Base-by-base conservation (phyloP, 2,329 filamentous ascomycete genomes). In the Penicillium janthinellum region DNA sequence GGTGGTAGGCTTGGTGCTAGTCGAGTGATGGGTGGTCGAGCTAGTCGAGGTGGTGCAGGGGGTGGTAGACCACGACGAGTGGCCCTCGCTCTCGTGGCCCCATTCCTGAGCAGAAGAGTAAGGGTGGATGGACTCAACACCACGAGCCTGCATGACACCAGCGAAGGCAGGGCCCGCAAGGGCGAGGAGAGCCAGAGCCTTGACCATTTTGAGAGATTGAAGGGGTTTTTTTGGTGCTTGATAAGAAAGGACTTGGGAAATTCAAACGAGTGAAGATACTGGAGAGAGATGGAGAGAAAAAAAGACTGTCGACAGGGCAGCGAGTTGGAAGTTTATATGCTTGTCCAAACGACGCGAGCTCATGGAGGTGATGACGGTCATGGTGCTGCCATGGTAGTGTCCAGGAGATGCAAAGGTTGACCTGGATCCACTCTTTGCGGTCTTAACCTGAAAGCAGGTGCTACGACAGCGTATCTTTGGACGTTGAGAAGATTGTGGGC, bases 121-220 rank as follows among this genome's bases (percentile, higher is more conserved):
- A 20, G 60, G 59, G 22, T 39, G 48, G 15, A 60, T 39, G 28
- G 56, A 45, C 5, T 61, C 56, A 51, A 66, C 64, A 54, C 67
- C 65, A 51, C 67, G 66, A 47, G 61, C 64, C 53, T 70, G 64
- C 53, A 74, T 68, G 49, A 76, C 67, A 64, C 73, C 73, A 51
- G 73, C 74, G 50, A 76, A 67, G 48, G 71, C 73, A 42, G 73
- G 73, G 66, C 69, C 69, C 58, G 73, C 70, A 61, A 77, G 66
- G 54, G 72, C 73, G 67, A 77, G 61, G 57, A 77, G 61, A 60
- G 73, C 70, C 65, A 75, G 54, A 64, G 70, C 67, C 63, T 74
- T 73, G 62, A 76, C 70, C 75, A 77, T 77, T 61, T 71, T 65
- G 72, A 65, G 60, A 59, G 53, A 64, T 64, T 55, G 50, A 49